Evolutionary conservation across 306 rosid species (phyloP), one percentile per base, ranked within the genome.

Genomic region (Bauhinia variegata): DNA sequence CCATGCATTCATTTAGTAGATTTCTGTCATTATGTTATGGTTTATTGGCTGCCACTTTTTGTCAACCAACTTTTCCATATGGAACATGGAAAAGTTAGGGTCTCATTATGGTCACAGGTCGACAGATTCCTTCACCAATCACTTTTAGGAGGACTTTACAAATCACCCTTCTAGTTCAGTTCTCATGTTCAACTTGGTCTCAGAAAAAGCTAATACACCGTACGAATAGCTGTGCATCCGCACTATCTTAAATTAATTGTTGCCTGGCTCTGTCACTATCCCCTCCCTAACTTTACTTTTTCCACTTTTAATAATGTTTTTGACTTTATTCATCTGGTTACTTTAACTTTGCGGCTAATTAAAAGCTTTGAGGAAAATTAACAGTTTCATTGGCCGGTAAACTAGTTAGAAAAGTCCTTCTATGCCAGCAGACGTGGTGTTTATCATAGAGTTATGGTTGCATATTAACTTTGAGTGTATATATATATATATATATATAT

Each of bases 91-190:
- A 31, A 56, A n/a, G 63, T 19, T 12, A 9, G 43, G 6, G 42
- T 30, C 17, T 18, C 14, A 7, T 42, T 19, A 54, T n/a, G n/a
- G n/a, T 70, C 39, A 39, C 28, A 23, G 28, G 28, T 16, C 43
- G 64, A 16, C 43, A 43, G 18, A 46, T 44, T 63, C 59, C 50
- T 14, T 34, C 43, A 46, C 9, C 52, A 39, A 13, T 39, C 30
- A 14, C 49, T 72, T 53, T 42, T 23, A 5, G 42, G 54, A 32
- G 38, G 23, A 6, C 41, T 15, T 54, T 55, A 3, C 52, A n/a
- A 30, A 32, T 33, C 4, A 67, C 5, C 18, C 68, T 23, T 23
- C 28, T n/a, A n/a, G n/a, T n/a, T 2, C 28, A 23, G 28, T 49
- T 60, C 52, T 18, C 67, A 14, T 5, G 52, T 36, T 49, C 43